Percentiles rank a stretch among this genome's conserved stretches.
phyloP scores from a whole-genome alignment of 106 monocot genomes.

The Platanthera zijinensis region DNA sequence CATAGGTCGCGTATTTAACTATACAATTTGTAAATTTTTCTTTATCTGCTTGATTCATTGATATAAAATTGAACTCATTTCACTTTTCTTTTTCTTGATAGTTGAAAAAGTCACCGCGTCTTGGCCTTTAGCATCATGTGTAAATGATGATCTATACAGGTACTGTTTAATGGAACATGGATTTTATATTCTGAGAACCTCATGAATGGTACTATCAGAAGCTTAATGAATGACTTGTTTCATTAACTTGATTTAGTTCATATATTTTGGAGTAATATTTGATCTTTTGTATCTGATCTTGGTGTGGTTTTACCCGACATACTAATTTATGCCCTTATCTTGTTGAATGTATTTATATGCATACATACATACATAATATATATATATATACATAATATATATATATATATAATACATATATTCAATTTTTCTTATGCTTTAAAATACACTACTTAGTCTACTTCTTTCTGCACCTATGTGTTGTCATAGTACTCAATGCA shows the following conservation, averaged over 20 bases:
- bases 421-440: too few relatives aligned
- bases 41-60: not conserved
- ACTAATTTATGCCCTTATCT: not conserved
- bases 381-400: too few relatives aligned
- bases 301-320: not conserved
- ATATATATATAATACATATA: too few relatives aligned
- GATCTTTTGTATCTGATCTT: not conserved
- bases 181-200: not conserved
- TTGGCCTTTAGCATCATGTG: not conserved
- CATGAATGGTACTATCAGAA: not conserved
- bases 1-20: conserved; percentile 27
- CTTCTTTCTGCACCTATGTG: too few relatives aligned
- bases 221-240: not conserved
- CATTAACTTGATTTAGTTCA: not conserved
- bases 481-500: too few relatives aligned
- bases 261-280: not conserved
- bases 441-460: too few relatives aligned
- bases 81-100: not conserved
- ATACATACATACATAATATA: too few relatives aligned
- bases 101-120: not conserved
- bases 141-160: not conserved
- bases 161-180: not conserved
- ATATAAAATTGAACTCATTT: not conserved
- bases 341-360: not conserved
- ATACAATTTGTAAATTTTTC: not conserved